A percentile compares a stretch with the other conserved stretches of the same genome.
phyloP scores from a whole-genome alignment of 345 rosid species.

The Euphorbia lathyris region DNA sequence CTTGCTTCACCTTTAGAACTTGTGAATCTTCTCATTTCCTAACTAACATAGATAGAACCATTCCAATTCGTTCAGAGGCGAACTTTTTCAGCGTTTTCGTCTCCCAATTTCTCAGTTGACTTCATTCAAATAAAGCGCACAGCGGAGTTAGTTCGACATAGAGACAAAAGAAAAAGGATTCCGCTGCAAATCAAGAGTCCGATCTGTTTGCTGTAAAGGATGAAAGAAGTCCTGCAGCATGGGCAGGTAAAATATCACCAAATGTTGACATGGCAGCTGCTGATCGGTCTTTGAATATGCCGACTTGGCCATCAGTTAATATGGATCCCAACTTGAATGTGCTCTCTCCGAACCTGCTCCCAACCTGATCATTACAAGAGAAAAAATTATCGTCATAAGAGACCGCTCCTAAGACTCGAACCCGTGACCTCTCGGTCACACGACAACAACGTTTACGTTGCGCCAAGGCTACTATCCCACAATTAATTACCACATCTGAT shows the following conservation, averaged over 20 bases:
- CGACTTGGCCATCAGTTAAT: conserved; percentile 93
- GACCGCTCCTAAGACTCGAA: too few species aligned
- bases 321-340: conserved; percentile 89
- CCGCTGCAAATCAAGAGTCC: conserved; percentile 12
- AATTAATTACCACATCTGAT: neutral
- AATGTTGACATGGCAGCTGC: conserved; percentile 95
- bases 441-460: too few species aligned
- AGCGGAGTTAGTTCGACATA: neutral
- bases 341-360: conserved; percentile 97
- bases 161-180: neutral
- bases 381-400: conserved; percentile 12
- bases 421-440: too few species aligned
- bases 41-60: neutral
- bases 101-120: neutral
- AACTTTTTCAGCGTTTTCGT: neutral
- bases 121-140: neutral
- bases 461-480: neutral
- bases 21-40: neutral
- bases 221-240: conserved; percentile 96
- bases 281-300: conserved; percentile 94
- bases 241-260: conserved; percentile 92
- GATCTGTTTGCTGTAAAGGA: conserved; percentile 76
- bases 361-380: conserved; percentile 51
- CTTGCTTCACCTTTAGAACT: neutral
- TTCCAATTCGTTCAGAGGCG: neutral